phyloP scores from a whole-genome alignment of 192 early-diverging fungal genomes.

The Podila epigama region DNA sequence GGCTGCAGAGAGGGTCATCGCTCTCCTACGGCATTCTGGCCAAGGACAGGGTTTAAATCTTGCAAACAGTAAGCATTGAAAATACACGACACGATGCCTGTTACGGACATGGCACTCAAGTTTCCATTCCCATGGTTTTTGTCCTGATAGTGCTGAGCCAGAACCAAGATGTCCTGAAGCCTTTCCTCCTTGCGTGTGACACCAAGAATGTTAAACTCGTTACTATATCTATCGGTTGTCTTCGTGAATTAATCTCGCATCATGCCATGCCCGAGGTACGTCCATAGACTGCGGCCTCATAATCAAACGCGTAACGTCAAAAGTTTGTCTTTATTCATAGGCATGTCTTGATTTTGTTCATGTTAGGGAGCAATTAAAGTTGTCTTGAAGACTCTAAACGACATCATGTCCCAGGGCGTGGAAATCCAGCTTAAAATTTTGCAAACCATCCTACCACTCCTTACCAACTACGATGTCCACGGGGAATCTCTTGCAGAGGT shows the following conservation, averaged over 20 bases:
- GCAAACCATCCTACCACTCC: constrained; percentile 89
- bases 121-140: neutral
- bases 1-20: constrained; percentile 64
- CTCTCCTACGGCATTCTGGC: constrained; percentile 56
- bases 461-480: constrained; percentile 86
- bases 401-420: constrained; percentile 70
- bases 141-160: constrained; percentile 69
- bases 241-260: constrained; percentile 80
- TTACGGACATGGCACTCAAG: neutral
- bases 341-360: neutral
- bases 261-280: constrained; percentile 79
- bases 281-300: too few species aligned
- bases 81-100: neutral
- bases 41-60: constrained; percentile 42
- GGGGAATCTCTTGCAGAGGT: constrained; percentile 86
- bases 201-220: constrained; percentile 84
- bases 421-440: constrained; percentile 95
- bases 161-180: constrained; percentile 80
- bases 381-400: constrained; percentile 73
- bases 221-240: constrained; percentile 81
- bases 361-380: constrained; percentile 61
- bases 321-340: too few species aligned
- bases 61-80: constrained; percentile 8
- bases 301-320: too few species aligned
- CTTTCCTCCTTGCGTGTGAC: constrained; percentile 88